These are phyloP conservation scores for Phoma sp. DNA, from an alignment of 2,329 filamentous ascomycete genomes.

Conservation along the genomic window DNA sequence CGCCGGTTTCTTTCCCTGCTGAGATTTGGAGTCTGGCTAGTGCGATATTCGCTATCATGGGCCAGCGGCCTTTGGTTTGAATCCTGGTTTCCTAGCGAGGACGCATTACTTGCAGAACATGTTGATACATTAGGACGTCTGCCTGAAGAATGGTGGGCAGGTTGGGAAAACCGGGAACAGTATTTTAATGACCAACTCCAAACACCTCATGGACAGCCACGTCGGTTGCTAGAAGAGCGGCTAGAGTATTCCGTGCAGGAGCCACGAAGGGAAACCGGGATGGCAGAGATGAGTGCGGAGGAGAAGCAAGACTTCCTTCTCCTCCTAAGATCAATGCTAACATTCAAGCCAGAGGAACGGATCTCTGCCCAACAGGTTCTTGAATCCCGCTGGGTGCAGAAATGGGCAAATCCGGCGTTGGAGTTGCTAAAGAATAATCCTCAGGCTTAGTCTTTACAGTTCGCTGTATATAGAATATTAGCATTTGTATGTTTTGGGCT, in stretches of 20 bases:
- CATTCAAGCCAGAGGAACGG: constrained; percentile 17
- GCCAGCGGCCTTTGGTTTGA: no score
- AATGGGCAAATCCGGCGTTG: constrained; percentile 14
- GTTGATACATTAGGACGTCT: background rate
- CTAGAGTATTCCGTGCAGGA: constrained; percentile 15
- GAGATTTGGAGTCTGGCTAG: background rate
- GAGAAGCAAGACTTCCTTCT: constrained; percentile 16
- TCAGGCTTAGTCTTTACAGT: no score
- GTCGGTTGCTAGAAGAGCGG: constrained; percentile 13
- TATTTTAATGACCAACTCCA: background rate
- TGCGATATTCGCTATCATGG: no score
- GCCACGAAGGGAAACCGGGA: constrained; percentile 7
- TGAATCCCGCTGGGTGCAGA: constrained; percentile 19
- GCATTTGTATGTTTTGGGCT: no score
- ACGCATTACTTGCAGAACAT: background rate
- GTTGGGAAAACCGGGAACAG: background rate
- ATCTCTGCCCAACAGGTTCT: constrained; percentile 19
- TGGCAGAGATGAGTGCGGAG: constrained; percentile 10
- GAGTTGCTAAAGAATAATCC: no score
- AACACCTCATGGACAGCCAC: background rate
- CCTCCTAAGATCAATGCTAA: constrained; percentile 19
- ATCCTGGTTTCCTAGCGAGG: background rate
- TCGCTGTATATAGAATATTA: no score
- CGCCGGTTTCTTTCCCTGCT: background rate
- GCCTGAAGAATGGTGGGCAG: background rate